A percentile compares a stretch with the other conserved stretches of the same genome.
phyloP scores from a whole-genome alignment of 2,329 filamentous ascomycete genomes.

The Penicillium brasilianum region DNA sequence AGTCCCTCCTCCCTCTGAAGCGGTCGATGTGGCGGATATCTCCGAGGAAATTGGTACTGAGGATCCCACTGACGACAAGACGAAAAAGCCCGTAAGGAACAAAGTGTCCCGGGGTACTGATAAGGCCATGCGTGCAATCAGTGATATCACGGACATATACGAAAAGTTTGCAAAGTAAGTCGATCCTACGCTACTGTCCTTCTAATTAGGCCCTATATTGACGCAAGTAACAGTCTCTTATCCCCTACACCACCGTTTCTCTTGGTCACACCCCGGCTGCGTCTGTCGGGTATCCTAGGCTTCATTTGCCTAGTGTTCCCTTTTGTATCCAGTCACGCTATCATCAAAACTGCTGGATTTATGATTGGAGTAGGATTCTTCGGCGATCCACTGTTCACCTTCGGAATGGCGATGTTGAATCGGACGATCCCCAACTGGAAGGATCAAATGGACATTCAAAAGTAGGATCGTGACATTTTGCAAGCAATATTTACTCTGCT shows the following conservation, averaged over 20 bases:
- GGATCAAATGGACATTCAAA: conserved; percentile 73
- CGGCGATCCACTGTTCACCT: conserved; percentile 72
- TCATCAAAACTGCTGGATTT: conserved; percentile 70
- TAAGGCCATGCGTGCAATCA: conserved; percentile 66
- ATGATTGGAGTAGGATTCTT: conserved; percentile 76
- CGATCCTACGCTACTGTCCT: neutral
- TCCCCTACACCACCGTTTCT: conserved; percentile 69
- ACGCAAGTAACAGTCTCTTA: conserved; percentile 52
- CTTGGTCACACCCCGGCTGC: conserved; percentile 57
- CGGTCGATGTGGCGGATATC: conserved; percentile 58
- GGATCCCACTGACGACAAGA: conserved; percentile 61
- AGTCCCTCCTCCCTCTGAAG: conserved; percentile 56
- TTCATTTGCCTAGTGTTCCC: conserved; percentile 60
- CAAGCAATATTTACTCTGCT: neutral
- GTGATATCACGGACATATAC: conserved; percentile 67
- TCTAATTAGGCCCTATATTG: neutral
- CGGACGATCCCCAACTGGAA: conserved; percentile 71
- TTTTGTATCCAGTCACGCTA: conserved; percentile 63
- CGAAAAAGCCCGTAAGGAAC: conserved; percentile 78
- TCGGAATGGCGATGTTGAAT: conserved; percentile 58
- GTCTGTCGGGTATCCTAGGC: conserved; percentile 59
- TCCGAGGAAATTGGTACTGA: conserved; percentile 59
- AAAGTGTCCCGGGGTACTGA: conserved; percentile 62
- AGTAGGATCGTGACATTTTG: conserved; percentile 41
- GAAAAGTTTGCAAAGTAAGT: conserved; percentile 65